phyloP scores from a whole-genome alignment of 129 eudicot genomes.

The Sambucus nigra region DNA sequence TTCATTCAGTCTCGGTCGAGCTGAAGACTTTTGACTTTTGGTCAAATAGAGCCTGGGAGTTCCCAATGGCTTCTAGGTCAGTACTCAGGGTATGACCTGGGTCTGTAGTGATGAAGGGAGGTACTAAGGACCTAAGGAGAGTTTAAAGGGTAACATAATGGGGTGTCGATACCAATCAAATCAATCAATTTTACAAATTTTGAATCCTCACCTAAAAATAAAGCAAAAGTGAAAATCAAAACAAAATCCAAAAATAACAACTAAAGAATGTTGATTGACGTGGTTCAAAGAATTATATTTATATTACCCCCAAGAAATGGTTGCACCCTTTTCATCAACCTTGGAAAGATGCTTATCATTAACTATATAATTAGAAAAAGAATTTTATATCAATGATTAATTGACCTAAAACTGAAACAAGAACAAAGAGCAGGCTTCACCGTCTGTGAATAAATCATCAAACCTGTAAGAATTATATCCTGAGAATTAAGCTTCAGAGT shows the following conservation, averaged over 20 bases:
- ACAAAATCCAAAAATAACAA: background rate
- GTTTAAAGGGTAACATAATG: no score
- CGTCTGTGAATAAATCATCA: no score
- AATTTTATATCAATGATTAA: slow-evolving; percentile 2
- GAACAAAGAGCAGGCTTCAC: background rate
- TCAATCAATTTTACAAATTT: slow-evolving; percentile 61
- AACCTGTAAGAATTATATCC: slow-evolving; percentile 89
- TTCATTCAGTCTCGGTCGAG: no score
- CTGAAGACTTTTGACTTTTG: no score
- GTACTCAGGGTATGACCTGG: no score
- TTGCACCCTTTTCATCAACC: slow-evolving; percentile 51
- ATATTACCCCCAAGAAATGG: slow-evolving; percentile 37
- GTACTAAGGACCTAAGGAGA: no score
- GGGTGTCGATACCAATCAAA: no score
- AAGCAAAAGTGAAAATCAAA: slow-evolving; percentile 10
- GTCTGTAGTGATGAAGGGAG: no score
- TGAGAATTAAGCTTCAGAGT: slow-evolving; percentile 92
- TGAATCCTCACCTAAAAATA: slow-evolving; percentile 40
- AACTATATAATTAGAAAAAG: slow-evolving; percentile 36
- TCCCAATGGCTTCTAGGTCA: no score
- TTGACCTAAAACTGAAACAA: background rate
- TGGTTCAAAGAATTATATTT: background rate
- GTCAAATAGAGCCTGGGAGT: no score
- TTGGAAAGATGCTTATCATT: slow-evolving; percentile 74
- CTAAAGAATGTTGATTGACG: background rate